Conservation (phyloP, 768 basidiomycete genomes). For the Lepiota brunneoincarnata region DNA sequence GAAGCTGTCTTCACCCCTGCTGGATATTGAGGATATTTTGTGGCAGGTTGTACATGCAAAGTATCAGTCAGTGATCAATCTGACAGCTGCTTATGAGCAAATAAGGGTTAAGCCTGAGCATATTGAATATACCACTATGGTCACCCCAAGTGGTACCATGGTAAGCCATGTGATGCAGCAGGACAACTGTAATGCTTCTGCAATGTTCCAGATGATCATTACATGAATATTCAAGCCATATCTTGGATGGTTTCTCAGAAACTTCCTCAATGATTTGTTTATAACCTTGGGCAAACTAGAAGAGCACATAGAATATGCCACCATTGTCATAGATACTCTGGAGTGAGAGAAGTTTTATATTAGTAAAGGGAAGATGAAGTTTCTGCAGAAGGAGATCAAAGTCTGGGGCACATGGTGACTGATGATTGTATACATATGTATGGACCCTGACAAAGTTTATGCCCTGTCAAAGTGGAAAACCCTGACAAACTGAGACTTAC, state of each 20-base stretch:
- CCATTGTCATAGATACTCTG: too few species aligned
- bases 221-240: conserved; percentile 13
- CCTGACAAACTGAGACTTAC: conserved; percentile 17
- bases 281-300: conserved; percentile 23
- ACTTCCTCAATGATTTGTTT: conserved; percentile 16
- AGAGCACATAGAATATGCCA: too few species aligned
- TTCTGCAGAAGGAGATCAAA: conserved; percentile 20
- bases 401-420: conserved; percentile 33
- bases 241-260: conserved; percentile 10
- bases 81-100: conserved; percentile 41
- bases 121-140: conserved; percentile 23
- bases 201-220: conserved; percentile 36
- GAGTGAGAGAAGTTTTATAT: too few species aligned
- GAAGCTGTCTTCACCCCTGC: conserved; percentile 35
- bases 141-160: conserved; percentile 33
- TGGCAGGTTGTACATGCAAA: conserved; percentile 24
- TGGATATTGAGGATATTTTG: conserved; percentile 37
- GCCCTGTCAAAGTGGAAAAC: conserved; percentile 20
- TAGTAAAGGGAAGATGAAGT: conserved; percentile 10
- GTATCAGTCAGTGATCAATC: conserved; percentile 33
- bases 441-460: conserved; percentile 38
- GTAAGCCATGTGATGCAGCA: conserved; percentile 32
- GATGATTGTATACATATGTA: conserved; percentile 28
- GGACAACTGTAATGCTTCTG: too few species aligned
- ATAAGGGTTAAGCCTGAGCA: conserved; percentile 26